Evolutionary conservation across 2,329 filamentous ascomycete species (phyloP), one percentile per base, ranked within the genome.

Genomic region (Fusarium oxysporum): DNA sequence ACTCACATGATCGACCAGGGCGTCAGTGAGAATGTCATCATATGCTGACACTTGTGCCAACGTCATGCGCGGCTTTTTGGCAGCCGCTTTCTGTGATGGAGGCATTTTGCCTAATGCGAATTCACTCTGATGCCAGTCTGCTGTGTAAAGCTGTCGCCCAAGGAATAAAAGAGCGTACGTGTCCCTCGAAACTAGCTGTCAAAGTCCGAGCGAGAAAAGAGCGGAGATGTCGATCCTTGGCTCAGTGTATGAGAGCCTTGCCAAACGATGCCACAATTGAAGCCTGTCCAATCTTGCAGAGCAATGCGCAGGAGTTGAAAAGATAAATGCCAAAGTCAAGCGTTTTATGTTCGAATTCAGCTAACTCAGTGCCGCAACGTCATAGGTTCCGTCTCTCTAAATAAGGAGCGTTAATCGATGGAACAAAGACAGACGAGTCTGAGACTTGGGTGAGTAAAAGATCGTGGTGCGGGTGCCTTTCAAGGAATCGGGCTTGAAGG

Each of bases 1-100:
- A 88, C 93, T 84, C 88, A 98, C 96, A 85, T 96, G 94, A 83
- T 99, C 96, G 69, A 99, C 92, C 59, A 99, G 90, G 75, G 94
- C 93, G 88, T 99, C 96, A 12, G 96, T 99, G 71, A 97, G 87
- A 73, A 98, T 92, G 83, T 99, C 96, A 84, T 99, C 96, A 85
- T 98, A 98, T 55, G 92, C 92, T 37, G 95, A 92, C 78, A 99
- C 86, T 86, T 97, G 95, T 68, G 92, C 91, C 76, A 98, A 87
- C 12, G 95, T 97, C 77, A 99, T 87, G 70, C 91, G 90, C 80
- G 92, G 91, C 84, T 88, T 92, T 82, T 92, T 89, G 23, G 81
- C 76, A 44, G 81, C 59, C 72, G 81, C 70, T 28, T 74, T 74
- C 58, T 81, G 80, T 51, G 80, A 75, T 30, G 82, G 79, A 75